Evolutionary conservation across 2,329 filamentous ascomycete species (phyloP), one percentile per base, ranked within the genome.

Genomic region (Colletotrichum caudatum): DNA sequence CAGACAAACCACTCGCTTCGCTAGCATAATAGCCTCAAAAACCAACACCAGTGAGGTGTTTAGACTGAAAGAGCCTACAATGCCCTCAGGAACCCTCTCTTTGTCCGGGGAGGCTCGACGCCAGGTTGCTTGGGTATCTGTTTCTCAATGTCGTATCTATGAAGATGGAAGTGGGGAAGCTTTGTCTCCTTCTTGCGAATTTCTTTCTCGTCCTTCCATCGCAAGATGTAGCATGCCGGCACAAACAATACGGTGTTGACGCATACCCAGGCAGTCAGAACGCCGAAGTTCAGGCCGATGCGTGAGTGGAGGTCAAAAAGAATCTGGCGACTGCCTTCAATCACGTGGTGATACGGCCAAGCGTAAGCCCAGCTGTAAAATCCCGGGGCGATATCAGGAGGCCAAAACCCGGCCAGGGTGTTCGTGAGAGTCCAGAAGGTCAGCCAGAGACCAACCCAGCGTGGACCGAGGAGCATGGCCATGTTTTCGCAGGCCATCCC

Each of bases 401-500:
- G 66, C 66, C 66, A 65, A 18, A 69, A 65, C 2, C 66, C 66
- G 16, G 66, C 56, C 20, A 69, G 11, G 6, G 66, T 69, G 48
- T 69, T 69, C 1, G 66, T 65, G 14, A 69, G 66, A 9, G 60
- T 57, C 66, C 66, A 69, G 18, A 69, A 65, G 2, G 54, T 69
- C 29, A 69, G 46, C 54, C 66, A 69, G 7, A 69, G 48, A 8
- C 66, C 66, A 20, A 69, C 66, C 66, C 66, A 69, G n/a, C 66
- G 53, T 3, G 60, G 39, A 1, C 66, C 66, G 14, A 69, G 37
- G 26, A 69, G 1, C 66, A 69, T 69, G 26, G 66, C 66, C 66
- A 65, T 69, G 37, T 69, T 69, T 16, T 69, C 66, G 62, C 66
- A 69, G 5, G 66, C 61, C 61, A 69, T 59, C 9, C 66, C 66